A percentile compares a stretch with the other conserved stretches of the same genome.
phyloP scores from a whole-genome alignment of 2,329 filamentous ascomycete genomes.

The Alternaria sp. region DNA sequence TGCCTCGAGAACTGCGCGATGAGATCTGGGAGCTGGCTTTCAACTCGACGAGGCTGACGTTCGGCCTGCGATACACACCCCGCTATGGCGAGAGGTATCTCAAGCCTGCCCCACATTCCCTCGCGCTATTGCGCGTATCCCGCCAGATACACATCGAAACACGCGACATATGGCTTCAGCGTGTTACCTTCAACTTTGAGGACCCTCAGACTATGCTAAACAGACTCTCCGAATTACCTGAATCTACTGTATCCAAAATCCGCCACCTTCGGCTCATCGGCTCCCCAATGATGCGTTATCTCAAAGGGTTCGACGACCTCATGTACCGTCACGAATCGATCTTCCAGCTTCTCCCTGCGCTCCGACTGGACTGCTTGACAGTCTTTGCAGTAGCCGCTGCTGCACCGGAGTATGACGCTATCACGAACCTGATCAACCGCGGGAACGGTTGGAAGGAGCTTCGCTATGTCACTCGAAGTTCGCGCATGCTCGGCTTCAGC shows the following conservation, averaged over 20 bases:
- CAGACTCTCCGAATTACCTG: slow-evolving; percentile 11
- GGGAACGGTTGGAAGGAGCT: slow-evolving; percentile 23
- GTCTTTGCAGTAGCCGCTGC: slow-evolving; percentile 16
- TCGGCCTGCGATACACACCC: slow-evolving; percentile 18
- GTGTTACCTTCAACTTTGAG: slow-evolving; percentile 19
- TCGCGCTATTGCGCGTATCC: slow-evolving; percentile 17
- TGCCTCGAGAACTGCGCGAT: slow-evolving; percentile 20
- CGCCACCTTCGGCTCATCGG: slow-evolving; percentile 16
- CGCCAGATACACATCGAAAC: slow-evolving; percentile 19
- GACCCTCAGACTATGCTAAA: slow-evolving; percentile 20
- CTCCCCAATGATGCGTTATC: slow-evolving; percentile 21
- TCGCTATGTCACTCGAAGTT: slow-evolving; percentile 16
- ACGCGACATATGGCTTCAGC: slow-evolving; percentile 19
- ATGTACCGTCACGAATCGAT: slow-evolving; percentile 21
- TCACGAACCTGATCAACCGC: slow-evolving; percentile 18
- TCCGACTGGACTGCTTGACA: slow-evolving; percentile 17
- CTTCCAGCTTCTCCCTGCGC: slow-evolving; percentile 19
- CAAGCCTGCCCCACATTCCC: slow-evolving; percentile 18
- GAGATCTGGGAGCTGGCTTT: slow-evolving; percentile 18
- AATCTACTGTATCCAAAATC: slow-evolving; percentile 16
- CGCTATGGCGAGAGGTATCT: slow-evolving; percentile 18
- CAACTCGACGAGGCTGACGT: slow-evolving; percentile 22
- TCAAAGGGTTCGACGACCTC: slow-evolving; percentile 20
- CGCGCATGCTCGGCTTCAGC: slow-evolving; percentile 21
- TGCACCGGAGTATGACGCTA: slow-evolving; percentile 19